These are phyloP conservation scores for Phycomyces blakesleeanus DNA, from an alignment of 192 early-diverging fungal genomes.

Conservation along the genomic window DNA sequence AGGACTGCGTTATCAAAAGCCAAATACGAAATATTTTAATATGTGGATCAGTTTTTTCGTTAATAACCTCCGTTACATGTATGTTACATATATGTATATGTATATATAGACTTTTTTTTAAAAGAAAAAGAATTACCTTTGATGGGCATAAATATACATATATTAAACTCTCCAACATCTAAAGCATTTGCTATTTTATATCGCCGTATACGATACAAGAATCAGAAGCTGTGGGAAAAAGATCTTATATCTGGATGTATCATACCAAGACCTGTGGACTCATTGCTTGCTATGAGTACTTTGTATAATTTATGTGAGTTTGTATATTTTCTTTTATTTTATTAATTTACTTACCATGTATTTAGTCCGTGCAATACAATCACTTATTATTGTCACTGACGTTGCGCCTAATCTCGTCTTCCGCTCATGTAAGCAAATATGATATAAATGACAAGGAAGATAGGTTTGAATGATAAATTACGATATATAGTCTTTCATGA, in stretches of 20 bases:
- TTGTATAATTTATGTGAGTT: constrained; percentile 27
- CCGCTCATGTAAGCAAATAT: constrained; percentile 18
- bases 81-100: background rate
- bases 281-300: constrained; percentile 12
- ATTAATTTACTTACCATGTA: background rate
- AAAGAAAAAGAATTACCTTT: background rate
- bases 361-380: constrained; percentile 21
- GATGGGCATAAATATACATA: background rate
- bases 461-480: no score
- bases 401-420: constrained; percentile 9
- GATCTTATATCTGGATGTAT: constrained; percentile 4
- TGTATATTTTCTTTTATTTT: constrained; percentile 1
- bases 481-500: constrained; percentile 26
- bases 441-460: no score
- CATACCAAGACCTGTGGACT: constrained; percentile 30
- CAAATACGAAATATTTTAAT: constrained; percentile 17
- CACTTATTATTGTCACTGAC: constrained; percentile 16
- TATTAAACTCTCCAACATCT: background rate
- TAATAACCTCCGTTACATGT: constrained; percentile 13
- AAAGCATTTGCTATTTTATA: constrained; percentile 7
- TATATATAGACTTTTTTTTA: background rate
- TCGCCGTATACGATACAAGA: constrained; percentile 11
- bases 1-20: constrained; percentile 6
- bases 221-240: constrained; percentile 10
- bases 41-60: constrained; percentile 6